A percentile compares a stretch with the other conserved stretches of the same genome.
Evolutionary conservation across 192 early-diverging fungal species (phyloP).

Genomic region (Coemansia sp.): DNA sequence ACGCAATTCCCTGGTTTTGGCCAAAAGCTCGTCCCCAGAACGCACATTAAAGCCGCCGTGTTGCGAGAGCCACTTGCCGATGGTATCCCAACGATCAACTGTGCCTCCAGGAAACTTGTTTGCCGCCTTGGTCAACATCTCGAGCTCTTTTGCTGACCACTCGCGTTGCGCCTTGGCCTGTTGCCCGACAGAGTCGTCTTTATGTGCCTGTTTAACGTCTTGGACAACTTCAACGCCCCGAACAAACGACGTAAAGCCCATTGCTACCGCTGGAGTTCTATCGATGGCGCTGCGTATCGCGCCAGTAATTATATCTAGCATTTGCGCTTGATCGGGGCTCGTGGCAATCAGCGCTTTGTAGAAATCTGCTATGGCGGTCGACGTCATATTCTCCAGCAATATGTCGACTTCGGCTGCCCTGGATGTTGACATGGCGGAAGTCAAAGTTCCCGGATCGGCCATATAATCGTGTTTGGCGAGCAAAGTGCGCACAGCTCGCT

Average conservation of each 20-base stretch:
- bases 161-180: conserved; percentile 16
- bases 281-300: conserved; percentile 5
- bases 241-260: conserved; percentile 20
- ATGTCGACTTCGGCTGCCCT: conserved; percentile 55
- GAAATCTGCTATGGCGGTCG: conserved; percentile 43
- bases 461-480: conserved; percentile 54
- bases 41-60: conserved; percentile 65
- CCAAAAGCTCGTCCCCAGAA: conserved; percentile 69
- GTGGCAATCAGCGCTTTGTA: conserved; percentile 22
- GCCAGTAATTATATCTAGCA: background rate
- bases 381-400: conserved; percentile 55
- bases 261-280: conserved; percentile 10
- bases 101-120: conserved; percentile 83
- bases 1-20: conserved; percentile 68
- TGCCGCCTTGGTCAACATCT: conserved; percentile 73
- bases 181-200: background rate
- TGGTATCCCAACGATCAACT: conserved; percentile 72
- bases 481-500: conserved; percentile 52
- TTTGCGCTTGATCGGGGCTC: background rate
- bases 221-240: conserved; percentile 20
- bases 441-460: conserved; percentile 1
- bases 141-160: conserved; percentile 74
- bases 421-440: conserved; percentile 1
- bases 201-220: conserved; percentile 10
- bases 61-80: conserved; percentile 73